Evolutionary conservation across 163 green algal species (phyloP), one percentile per base, ranked within the genome.

Genomic region (Scenedesmus sp.): DNA sequence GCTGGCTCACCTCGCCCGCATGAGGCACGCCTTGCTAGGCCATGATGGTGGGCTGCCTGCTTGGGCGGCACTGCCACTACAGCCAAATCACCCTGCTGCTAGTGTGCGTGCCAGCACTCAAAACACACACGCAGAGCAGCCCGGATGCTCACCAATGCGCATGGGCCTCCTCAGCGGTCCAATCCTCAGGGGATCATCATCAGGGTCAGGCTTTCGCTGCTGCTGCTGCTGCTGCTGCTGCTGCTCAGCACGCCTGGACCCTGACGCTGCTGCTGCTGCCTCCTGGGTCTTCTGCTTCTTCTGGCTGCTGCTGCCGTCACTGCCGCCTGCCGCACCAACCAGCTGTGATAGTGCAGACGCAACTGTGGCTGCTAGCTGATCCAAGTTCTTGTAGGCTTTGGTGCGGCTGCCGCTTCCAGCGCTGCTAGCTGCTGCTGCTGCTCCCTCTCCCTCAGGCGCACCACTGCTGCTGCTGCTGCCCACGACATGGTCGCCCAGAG

Each of bases 371-470:
- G 88, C 70, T 0, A 94, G 87, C 83, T 93, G 81, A 10, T 92
- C 86, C 40, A 94, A 61, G 72, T 91, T 68, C 20, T 90, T 84
- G 81, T 90, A 91, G 35, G 37, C 44, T 30, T 61, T 82, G 15
- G 86, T 78, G 12, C 22, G 7, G 46, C 30, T 43, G 24, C 70
- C n/a, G 22, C 6, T 35, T 82, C 43, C 24, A 20, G 10, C 15
- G 13, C 68, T 49, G 43, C 68, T 20, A 35, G 85, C 85, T 83
- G 26, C 65, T 90, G 44, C 70, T 78, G 70, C 85, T 56, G 35
- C 85, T 24, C 33, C 70, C 4, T 40, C 82, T 12, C 65, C 26
- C 9, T 76, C 65, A 40, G n/a, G n/a, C n/a, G 30, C 65, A 76
- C 15, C 33, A 35, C 35, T 37, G 53, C 81, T 86, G 81, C 80